phyloP scores from a whole-genome alignment of 306 rosid species.

The Ammopiptanthus mongolicus region DNA sequence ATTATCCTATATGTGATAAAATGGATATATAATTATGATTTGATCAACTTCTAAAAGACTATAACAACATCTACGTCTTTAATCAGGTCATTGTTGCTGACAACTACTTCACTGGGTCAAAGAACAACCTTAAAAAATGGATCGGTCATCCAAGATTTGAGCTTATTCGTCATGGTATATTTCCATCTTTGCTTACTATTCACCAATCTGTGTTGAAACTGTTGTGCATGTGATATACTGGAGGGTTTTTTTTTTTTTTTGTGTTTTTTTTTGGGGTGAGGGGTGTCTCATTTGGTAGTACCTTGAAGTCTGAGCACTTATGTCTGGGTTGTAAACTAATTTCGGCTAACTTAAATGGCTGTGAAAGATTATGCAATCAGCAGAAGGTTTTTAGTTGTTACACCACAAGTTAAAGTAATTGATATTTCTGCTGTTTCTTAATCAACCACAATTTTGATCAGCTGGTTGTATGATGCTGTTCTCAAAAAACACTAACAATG shows the following conservation, averaged over 20 bases:
- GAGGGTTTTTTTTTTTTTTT: not conserved
- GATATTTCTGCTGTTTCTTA: conserved; percentile 1
- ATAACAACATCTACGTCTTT: not conserved
- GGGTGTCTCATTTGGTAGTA: not conserved
- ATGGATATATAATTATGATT: not conserved
- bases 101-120: conserved; percentile 92
- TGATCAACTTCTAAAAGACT: not conserved
- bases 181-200: conserved; percentile 5
- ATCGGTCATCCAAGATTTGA: conserved; percentile 96
- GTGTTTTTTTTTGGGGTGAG: not conserved
- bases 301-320: not conserved
- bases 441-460: not conserved
- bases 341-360: not conserved
- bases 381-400: conserved; percentile 3
- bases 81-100: conserved; percentile 85
- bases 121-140: conserved; percentile 89
- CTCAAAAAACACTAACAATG: not conserved
- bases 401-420: not conserved
- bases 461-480: not conserved
- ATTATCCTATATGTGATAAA: conserved; percentile 6
- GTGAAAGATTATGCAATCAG: not conserved
- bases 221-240: not conserved
- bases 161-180: conserved; percentile 92
- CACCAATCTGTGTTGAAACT: not conserved
- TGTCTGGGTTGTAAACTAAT: conserved; percentile 1